Conservation (phyloP, 805 yeast genomes). For the Phaffomyces opuntiae region DNA sequence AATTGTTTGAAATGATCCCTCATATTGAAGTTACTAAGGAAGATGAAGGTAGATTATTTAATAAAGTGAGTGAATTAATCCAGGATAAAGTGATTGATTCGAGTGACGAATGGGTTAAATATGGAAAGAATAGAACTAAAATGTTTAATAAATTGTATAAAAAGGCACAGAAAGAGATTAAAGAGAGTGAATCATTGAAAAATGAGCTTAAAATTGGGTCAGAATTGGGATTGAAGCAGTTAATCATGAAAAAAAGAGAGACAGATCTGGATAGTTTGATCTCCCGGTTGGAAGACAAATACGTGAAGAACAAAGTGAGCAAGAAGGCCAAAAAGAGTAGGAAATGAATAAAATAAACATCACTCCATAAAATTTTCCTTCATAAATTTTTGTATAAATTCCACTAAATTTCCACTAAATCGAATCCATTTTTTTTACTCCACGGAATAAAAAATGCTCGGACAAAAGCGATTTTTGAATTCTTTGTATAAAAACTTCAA, state of each 20-base stretch:
- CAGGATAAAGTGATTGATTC: constrained; percentile 30
- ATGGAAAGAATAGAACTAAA: constrained; percentile 41
- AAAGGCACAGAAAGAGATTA: constrained; percentile 54
- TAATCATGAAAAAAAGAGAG: constrained; percentile 43
- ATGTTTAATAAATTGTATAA: constrained; percentile 42
- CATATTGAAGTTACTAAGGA: constrained; percentile 57
- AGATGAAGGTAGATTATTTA: constrained; percentile 57
- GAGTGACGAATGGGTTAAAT: constrained; percentile 41
- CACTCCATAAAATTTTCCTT: too few relatives aligned
- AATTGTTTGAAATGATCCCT: constrained; percentile 67
- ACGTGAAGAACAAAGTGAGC: constrained; percentile 20
- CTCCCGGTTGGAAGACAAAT: constrained; percentile 42
- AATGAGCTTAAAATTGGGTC: constrained; percentile 26
- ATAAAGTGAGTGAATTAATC: constrained; percentile 41
- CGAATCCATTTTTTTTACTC: too few relatives aligned
- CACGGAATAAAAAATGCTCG: constrained; percentile 4
- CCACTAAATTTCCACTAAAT: not conserved
- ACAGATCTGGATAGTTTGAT: constrained; percentile 40
- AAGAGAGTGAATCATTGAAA: constrained; percentile 49
- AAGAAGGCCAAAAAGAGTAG: constrained; percentile 31
- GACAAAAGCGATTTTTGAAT: constrained; percentile 7
- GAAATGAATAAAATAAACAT: too few relatives aligned
- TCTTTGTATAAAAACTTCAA: not conserved
- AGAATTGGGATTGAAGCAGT: constrained; percentile 36
- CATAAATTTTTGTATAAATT: not conserved